Conservation (phyloP, 495 filamentous ascomycete genomes). For the Daldinia caldariorum region DNA sequence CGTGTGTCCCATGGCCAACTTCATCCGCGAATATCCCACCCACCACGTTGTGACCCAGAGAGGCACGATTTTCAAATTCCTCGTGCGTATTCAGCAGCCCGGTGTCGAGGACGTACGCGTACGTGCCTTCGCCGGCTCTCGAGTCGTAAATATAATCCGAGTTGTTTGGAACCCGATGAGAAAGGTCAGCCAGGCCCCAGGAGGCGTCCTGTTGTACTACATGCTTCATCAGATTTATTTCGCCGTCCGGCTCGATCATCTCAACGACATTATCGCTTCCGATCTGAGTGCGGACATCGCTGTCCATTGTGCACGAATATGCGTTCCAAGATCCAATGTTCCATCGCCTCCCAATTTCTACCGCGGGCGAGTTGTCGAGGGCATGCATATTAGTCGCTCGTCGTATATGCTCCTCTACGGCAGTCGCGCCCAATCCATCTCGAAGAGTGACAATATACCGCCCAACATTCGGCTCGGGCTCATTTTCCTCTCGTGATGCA, state of each 20-base stretch:
- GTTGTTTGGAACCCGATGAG: conserved; percentile 55
- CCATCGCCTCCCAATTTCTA: conserved; percentile 50
- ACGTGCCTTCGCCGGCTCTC: conserved; percentile 63
- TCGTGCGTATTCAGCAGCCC: conserved; percentile 63
- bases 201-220: conserved; percentile 59
- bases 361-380: conserved; percentile 48
- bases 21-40: conserved; percentile 55
- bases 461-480: conserved; percentile 46
- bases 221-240: conserved; percentile 38
- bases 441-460: conserved; percentile 66
- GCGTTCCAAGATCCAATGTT: conserved; percentile 53
- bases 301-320: conserved; percentile 54
- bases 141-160: conserved; percentile 67
- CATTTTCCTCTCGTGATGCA: conserved; percentile 15
- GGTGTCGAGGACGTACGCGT: conserved; percentile 66
- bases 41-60: conserved; percentile 64
- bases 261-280: conserved; percentile 51
- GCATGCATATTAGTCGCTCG: conserved; percentile 46
- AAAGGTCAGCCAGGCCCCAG: conserved; percentile 68
- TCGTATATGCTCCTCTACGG: conserved; percentile 50
- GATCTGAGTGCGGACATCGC: conserved; percentile 49
- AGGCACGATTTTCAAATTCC: conserved; percentile 65
- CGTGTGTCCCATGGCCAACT: conserved; percentile 72
- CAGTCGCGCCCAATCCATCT: conserved; percentile 48
- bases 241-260: conserved; percentile 37